Percentiles rank a stretch among this genome's conserved stretches.
These are phyloP conservation scores for Balakata baccata DNA, from an alignment of 345 rosid species.

Conservation along the genomic window DNA sequence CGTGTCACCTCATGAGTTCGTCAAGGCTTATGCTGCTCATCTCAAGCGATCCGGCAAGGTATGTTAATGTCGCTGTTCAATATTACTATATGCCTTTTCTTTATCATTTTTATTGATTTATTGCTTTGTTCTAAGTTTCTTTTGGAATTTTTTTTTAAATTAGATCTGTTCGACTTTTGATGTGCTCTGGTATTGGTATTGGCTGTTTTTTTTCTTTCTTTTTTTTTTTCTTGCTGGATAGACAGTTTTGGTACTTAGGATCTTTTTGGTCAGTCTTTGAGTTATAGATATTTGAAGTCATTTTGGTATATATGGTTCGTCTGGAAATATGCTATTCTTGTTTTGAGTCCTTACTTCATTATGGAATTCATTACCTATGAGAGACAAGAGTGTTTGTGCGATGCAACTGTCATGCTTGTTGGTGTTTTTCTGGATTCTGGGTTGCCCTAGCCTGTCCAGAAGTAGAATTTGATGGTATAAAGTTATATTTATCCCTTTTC, in stretches of 20 bases:
- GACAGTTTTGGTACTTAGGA: background rate
- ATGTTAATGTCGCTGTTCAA: background rate
- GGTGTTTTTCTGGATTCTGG: no score
- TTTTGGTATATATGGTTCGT: background rate
- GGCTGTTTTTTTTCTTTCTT: background rate
- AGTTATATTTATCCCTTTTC: no score
- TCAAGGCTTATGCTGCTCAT: slow-evolving; percentile 78
- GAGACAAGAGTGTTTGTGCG: no score
- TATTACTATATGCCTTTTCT: background rate
- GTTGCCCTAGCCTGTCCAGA: no score
- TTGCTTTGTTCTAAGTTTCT: no score
- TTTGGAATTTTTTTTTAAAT: background rate
- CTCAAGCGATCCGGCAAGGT: slow-evolving; percentile 98
- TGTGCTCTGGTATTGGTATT: background rate
- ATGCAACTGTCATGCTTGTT: no score
- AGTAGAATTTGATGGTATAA: background rate
- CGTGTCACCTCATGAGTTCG: slow-evolving; percentile 86
- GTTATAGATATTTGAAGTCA: background rate
- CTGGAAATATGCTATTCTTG: background rate
- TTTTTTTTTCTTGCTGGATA: background rate
- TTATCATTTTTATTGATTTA: background rate
- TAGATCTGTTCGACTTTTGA: slow-evolving; percentile 2
- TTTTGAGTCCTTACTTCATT: no score
- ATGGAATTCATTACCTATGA: no score
- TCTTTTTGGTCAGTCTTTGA: background rate